Base-by-base conservation (phyloP, 495 filamentous ascomycete genomes). In the Xylaria venustula region DNA sequence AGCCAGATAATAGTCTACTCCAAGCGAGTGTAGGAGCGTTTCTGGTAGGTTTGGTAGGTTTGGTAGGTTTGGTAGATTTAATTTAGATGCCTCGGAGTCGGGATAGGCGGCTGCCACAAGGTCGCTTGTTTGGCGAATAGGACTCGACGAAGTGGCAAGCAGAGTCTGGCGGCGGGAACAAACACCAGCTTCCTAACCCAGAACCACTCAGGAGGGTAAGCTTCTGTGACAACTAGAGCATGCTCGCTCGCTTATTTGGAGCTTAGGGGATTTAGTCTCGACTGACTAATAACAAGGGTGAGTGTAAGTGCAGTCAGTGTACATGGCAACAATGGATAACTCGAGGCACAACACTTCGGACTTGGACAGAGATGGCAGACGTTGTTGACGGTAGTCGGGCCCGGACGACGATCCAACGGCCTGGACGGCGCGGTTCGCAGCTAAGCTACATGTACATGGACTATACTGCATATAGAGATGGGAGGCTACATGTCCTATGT, bases 41-140 rank as follows among this genome's bases (percentile, higher is more conserved):
- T 8, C 11, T 49, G 51, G 20, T 47, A 32, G 45, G 36, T 40
- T 54, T 48, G 30, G 32, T 11, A 34, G 5, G 30, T 34, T 34
- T 34, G 30, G 30, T n/a, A 34, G 5, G 5, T 34, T 34, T 34
- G 30, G n/a, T n/a, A n/a, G n/a, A n/a, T n/a, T 54, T 23, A 54
- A 46, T 46, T 45, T 53, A 36, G 22, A 44, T 40, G 45, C 34
- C 37, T 50, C 41, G 28, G 19, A 25, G 41, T 34, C 20, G 7
- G 26, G 47, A 26, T 28, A 34, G 40, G 45, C 37, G 7, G 23
- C 17, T 23, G 50, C n/a, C 58, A 53, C 42, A 49, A 41, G 52
- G 48, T 61, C 58, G 58, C 50, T 61, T 61, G 50, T 54, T 55
- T 12, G 50, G 37, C 58, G 58, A 61, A 61, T 61, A 54, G 42